phyloP scores from a whole-genome alignment of 345 rosid species.

The Eucalyptus sp. region DNA sequence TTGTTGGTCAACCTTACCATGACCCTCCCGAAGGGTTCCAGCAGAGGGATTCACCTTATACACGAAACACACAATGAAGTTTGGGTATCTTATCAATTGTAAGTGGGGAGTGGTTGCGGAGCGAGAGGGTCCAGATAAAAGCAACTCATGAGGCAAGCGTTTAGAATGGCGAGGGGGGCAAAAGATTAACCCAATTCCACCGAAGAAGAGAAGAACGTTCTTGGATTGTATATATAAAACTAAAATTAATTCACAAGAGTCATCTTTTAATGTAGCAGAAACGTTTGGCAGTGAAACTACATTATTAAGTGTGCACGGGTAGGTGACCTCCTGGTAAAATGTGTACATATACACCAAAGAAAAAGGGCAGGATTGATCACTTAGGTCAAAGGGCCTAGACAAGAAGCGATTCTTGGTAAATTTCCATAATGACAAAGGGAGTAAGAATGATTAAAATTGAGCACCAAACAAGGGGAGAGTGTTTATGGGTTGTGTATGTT shows the following conservation, averaged over 20 bases:
- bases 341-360: background rate
- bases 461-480: background rate
- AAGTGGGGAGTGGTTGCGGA: no score
- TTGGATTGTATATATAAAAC: background rate
- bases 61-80: background rate
- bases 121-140: no score
- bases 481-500: no score
- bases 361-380: background rate
- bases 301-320: background rate
- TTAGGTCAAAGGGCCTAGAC: background rate
- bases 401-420: background rate
- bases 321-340: accelerated
- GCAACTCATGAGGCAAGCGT: no score
- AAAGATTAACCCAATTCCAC: background rate
- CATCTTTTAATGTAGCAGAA: no score
- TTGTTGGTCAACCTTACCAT: background rate
- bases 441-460: background rate
- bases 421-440: background rate
- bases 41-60: background rate
- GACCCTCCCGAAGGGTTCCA: background rate
- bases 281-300: no score
- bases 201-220: no score
- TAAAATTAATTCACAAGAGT: background rate
- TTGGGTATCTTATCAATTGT: background rate
- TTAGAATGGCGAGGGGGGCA: no score